A percentile compares a stretch with the other conserved stretches of the same genome.
These are phyloP conservation scores for Pyrenochaeta sp. DNA, from an alignment of 2,329 filamentous ascomycete species.

Conservation along the genomic window DNA sequence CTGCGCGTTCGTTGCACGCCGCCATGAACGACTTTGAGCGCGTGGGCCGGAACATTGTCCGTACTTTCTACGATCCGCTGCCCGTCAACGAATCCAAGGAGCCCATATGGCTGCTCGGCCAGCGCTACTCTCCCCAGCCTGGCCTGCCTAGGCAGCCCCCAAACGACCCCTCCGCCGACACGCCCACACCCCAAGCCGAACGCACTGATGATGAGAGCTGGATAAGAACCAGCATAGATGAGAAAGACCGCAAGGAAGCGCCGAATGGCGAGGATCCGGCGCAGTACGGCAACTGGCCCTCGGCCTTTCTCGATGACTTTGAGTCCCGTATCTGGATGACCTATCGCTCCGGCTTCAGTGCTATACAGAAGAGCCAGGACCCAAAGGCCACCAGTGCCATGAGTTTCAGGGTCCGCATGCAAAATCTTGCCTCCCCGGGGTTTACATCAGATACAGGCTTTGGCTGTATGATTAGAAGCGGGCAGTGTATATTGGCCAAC, in stretches of 20 bases:
- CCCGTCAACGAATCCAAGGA: conserved; percentile 77
- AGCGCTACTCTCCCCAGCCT: conserved; percentile 58
- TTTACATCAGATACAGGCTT: conserved; percentile 96
- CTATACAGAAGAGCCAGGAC: conserved; percentile 80
- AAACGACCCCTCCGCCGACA: conserved; percentile 23
- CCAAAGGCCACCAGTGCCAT: conserved; percentile 74
- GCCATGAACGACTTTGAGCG: conserved; percentile 76
- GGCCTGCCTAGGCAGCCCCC: conserved; percentile 31
- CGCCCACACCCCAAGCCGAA: conserved; percentile 33
- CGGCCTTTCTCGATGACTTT: conserved; percentile 87
- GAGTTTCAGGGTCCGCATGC: conserved; percentile 84
- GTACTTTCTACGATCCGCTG: conserved; percentile 91
- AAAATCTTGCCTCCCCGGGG: conserved; percentile 80
- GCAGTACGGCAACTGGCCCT: conserved; percentile 74
- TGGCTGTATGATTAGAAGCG: conserved; percentile 98
- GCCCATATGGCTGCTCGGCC: conserved; percentile 84
- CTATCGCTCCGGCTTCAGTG: conserved; percentile 85
- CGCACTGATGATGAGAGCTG: conserved; percentile 54
- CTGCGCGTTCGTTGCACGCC: conserved; percentile 5
- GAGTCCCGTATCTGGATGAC: conserved; percentile 96
- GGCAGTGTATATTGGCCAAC: conserved; percentile 92
- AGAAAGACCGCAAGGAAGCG: conserved; percentile 71
- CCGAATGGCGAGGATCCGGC: conserved; percentile 44
- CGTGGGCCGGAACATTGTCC: conserved; percentile 78
- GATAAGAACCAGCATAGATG: conserved; percentile 72